Base-by-base conservation (phyloP, 129 eudicot species). In the Glebionis coronaria region DNA sequence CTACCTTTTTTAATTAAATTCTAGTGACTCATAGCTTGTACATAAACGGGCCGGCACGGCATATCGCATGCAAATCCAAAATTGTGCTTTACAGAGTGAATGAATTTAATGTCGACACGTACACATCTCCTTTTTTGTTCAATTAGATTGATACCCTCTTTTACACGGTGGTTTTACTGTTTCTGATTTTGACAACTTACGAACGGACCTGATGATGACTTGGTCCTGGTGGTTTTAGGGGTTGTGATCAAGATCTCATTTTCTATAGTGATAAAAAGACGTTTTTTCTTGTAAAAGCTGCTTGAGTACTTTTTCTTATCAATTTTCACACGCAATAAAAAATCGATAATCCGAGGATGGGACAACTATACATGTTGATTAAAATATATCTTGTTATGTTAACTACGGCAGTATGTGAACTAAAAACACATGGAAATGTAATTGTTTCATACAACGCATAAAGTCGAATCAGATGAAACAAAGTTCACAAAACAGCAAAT, bases 101-200 rank as follows among this genome's bases (percentile, higher is more conserved):
- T 56, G 40, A 55, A 51, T 10, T 51, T 27, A 40, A 20, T 40
- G 19, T 28, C 15, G 10, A n/a, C n/a, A n/a, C n/a, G 58, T 12
- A 44, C 44, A 44, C 40, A 25, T 45, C 29, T 16, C 14, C 25
- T 7, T 50, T 59, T 75, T 49, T 0, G 16, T 11, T 59, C n/a
- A n/a, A n/a, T n/a, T n/a, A n/a, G n/a, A n/a, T n/a, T n/a, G n/a
- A 75, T 67, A 31, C 69, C 79, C 79, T 68, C 23, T 59, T 65
- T 51, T 31, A 28, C 16, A 49, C 29, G 79, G 69, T 60, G 38
- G 0, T 31, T 4, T 6, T 31, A 75, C 10, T 56, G 42, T 55
- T 44, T 69, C 40, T 49, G 27, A 63, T 53, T 49, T 49, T 49
- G 76, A 71, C n/a, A 49, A 12, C 2, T 25, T 28, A 50, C 28